Evolutionary conservation across 768 basidiomycete species (phyloP), one percentile per base, ranked within the genome.

Genomic region (Paxillus involutus): DNA sequence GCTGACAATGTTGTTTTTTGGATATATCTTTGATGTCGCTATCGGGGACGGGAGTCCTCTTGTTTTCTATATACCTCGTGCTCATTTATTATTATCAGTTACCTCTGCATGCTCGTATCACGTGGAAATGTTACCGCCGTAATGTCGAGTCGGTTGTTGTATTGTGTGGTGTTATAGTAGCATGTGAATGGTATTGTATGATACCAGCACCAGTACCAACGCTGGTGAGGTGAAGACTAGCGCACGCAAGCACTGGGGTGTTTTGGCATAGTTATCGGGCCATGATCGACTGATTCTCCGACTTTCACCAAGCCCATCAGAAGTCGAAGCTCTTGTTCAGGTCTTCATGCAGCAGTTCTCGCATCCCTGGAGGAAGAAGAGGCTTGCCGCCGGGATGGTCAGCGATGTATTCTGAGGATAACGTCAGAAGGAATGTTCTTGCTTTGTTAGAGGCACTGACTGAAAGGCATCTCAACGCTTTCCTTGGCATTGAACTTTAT

Each of bases 391-490:
- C 66, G 11, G 66, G 66, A 16, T 76, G 72, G 21, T 75, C 65
- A 0, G 70, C 71, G 45, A 83, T 81, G 62, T 84, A 83, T 57
- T 75, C 81, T 82, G 49, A 19, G 4, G 37, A n/a, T 26, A 10
- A 14, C 50, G 29, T 51, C 24, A 62, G 52, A 41, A 50, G 19
- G 5, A n/a, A 5, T 6, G 2, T 5, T 26, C n/a, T 29, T 16
- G 24, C 11, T 14, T 17, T 17, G 6, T 11, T 11, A 24, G 51
- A 36, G 11, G 21, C 24, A 81, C 89, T 66, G 61, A 91, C 93
- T 76, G 77, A 99, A 99, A 0, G 97, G 97, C 97, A 99, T 99
- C 73, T 98, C 94, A 6, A 98, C 93, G 42, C 89, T 89, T 69
- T 99, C 97, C 61, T 84, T 86, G 4, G 81, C 68, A 62, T 89